Conservation (phyloP, 305 asterid species). For the Rubia peregrina region DNA sequence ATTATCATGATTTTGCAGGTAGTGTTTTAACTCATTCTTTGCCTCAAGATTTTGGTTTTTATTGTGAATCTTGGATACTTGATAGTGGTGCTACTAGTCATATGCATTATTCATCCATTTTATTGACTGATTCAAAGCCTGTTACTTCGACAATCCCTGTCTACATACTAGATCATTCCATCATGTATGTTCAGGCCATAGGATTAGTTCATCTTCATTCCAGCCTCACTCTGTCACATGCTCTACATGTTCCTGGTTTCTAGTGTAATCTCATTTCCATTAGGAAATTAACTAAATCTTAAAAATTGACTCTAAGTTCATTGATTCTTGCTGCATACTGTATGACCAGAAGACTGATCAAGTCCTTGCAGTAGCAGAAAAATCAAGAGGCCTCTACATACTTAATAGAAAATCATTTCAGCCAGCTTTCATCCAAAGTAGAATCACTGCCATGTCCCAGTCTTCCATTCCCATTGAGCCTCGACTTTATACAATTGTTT, state of each 20-base stretch:
- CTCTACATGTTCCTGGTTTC: background rate
- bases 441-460: background rate
- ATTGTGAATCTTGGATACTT: background rate
- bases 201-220: background rate
- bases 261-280: background rate
- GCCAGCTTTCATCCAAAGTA: background rate
- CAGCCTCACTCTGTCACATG: background rate
- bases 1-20: background rate
- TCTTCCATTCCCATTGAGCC: no score
- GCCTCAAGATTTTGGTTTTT: no score
- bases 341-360: background rate
- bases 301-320: no score
- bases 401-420: background rate
- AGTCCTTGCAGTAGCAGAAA: background rate
- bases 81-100: background rate
- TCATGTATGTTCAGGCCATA: background rate
- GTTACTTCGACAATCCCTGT: accelerated
- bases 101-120: background rate
- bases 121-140: no score
- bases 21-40: background rate
- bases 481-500: background rate
- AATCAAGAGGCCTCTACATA: background rate
- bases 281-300: no score
- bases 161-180: background rate
- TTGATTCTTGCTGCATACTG: no score